Conservation (phyloP, 2,329 filamentous ascomycete species). For the Ophiostoma populinum region DNA sequence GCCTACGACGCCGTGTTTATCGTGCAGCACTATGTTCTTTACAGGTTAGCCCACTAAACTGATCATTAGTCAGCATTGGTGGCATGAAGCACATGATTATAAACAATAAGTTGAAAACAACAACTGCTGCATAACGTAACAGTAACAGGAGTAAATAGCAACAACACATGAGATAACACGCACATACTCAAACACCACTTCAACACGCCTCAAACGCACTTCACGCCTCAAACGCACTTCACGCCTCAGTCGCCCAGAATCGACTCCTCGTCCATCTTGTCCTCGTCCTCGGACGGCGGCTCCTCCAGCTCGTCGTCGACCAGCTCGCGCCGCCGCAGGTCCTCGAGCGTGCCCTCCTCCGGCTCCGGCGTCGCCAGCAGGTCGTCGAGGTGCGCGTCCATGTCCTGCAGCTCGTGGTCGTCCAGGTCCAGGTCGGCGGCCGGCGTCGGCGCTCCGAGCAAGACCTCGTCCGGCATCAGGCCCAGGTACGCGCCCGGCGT, state of each 20-base stretch:
- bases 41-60: slow-evolving; percentile 25
- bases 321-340: slow-evolving; percentile 36
- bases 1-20: slow-evolving; percentile 79
- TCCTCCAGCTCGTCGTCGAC: slow-evolving; percentile 30
- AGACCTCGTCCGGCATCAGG: slow-evolving; percentile 5
- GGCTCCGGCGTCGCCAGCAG: slow-evolving; percentile 31
- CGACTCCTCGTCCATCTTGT: slow-evolving; percentile 23
- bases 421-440: slow-evolving; percentile 11
- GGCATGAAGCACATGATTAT: too few relatives aligned
- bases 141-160: too few relatives aligned
- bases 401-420: too few relatives aligned
- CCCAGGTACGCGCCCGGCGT: slow-evolving; percentile 1
- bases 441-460: slow-evolving; percentile 11
- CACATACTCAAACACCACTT: too few relatives aligned
- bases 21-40: slow-evolving; percentile 73
- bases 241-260: slow-evolving; percentile 28
- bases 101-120: too few relatives aligned
- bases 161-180: too few relatives aligned
- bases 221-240: too few relatives aligned
- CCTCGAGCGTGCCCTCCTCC: slow-evolving; percentile 42
- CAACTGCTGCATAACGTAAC: too few relatives aligned
- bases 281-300: slow-evolving; percentile 22
- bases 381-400: slow-evolving; percentile 16
- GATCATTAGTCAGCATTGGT: background rate
- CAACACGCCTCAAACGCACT: too few relatives aligned